Conservation (phyloP, 2,329 filamentous ascomycete genomes). For the Clonostachys rosea region DNA sequence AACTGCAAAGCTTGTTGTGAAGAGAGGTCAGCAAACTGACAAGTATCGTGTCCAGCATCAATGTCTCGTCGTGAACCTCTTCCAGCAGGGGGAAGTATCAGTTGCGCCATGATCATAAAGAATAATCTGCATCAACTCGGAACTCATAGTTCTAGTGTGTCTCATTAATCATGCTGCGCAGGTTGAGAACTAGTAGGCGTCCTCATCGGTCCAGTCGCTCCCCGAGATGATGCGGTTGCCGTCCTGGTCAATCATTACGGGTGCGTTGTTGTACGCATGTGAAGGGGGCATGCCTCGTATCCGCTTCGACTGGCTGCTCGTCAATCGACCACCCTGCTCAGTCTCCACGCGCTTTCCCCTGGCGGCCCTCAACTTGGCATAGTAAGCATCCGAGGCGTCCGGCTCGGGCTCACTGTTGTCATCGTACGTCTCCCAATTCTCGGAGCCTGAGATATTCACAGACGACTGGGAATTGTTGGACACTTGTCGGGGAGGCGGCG, state of each 20-base stretch:
- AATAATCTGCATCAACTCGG: no score
- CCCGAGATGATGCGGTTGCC: conserved; percentile 60
- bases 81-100: no score
- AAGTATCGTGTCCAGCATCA: no score
- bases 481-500: conserved; percentile 56
- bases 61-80: no score
- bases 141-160: no score
- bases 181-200: conserved; percentile 37
- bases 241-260: conserved; percentile 46
- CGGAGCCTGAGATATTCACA: conserved; percentile 75
- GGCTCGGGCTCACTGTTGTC: conserved; percentile 73
- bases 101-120: no score
- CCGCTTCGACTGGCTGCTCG: conserved; percentile 45
- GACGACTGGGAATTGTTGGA: conserved; percentile 64
- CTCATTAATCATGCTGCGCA: no score
- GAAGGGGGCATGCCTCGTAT: conserved; percentile 46
- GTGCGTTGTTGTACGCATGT: conserved; percentile 23
- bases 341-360: conserved; percentile 59
- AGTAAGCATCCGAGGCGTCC: conserved; percentile 75
- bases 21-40: no score
- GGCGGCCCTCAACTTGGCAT: conserved; percentile 69
- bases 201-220: conserved; percentile 65
- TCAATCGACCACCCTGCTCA: conserved; percentile 24
- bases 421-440: conserved; percentile 98
- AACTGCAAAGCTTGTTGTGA: no score